A percentile compares a stretch with the other conserved stretches of the same genome.
Conservation (phyloP, 2,329 filamentous ascomycete species). For the Epichloe bromicola region DNA sequence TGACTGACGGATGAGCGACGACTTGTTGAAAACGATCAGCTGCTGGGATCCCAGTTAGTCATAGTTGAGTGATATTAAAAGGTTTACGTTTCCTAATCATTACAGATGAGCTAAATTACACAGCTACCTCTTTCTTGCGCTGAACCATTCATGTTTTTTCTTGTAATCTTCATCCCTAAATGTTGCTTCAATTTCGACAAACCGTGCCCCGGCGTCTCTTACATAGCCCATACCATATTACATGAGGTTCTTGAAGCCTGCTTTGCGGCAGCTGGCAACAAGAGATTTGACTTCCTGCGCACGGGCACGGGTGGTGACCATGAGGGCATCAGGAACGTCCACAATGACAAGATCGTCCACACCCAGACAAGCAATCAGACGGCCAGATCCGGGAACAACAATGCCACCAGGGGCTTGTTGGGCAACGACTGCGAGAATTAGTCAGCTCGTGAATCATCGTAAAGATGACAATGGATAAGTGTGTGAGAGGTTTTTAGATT, state of each 20-base stretch:
- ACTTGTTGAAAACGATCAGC: too few relatives aligned
- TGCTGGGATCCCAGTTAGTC: neutral
- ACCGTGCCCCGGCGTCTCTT: neutral
- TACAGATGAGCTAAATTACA: conserved; percentile 1
- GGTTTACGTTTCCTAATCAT: neutral
- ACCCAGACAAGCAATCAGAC: conserved; percentile 14
- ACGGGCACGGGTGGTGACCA: conserved; percentile 15
- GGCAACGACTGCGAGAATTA: conserved; percentile 9
- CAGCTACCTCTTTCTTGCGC: neutral
- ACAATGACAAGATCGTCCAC: conserved; percentile 16
- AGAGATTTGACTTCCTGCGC: conserved; percentile 16
- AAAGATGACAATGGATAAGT: neutral
- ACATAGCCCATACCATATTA: conserved; percentile 3
- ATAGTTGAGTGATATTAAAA: neutral
- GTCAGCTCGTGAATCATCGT: neutral
- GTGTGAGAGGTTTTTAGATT: too few relatives aligned
- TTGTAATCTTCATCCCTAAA: neutral
- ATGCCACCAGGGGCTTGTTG: conserved; percentile 15
- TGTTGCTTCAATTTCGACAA: neutral
- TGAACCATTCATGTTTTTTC: neutral
- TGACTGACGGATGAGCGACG: too few relatives aligned
- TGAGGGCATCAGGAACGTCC: conserved; percentile 15
- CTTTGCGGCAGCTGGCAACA: conserved; percentile 14
- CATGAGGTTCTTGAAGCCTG: conserved; percentile 12
- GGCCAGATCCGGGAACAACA: conserved; percentile 14